Evolutionary conservation across 2,329 filamentous ascomycete genomes (phyloP).

Genomic region (Phyllosticta citribraziliensis): DNA sequence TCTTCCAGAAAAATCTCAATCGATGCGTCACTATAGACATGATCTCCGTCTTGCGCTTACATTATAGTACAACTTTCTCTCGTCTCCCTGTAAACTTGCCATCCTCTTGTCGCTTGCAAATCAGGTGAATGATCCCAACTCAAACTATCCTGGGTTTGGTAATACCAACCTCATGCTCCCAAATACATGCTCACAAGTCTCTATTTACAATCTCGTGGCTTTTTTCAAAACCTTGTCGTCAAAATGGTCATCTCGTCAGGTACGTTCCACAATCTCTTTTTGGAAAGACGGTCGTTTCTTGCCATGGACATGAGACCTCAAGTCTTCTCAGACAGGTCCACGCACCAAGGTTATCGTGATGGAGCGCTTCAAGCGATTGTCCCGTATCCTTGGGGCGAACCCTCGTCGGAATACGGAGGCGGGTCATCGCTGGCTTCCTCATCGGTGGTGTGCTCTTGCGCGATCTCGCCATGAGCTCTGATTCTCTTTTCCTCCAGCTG

Average conservation of each 20-base stretch:
- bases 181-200: not conserved
- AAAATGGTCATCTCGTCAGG: not conserved
- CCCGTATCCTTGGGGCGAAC: not conserved
- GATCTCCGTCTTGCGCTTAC: no score
- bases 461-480: not conserved
- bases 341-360: not conserved
- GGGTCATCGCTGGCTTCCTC: not conserved
- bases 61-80: no score
- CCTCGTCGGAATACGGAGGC: not conserved
- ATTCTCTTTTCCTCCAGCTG: conserved; percentile 55
- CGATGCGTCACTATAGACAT: no score
- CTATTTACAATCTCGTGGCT: not conserved
- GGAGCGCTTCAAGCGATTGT: not conserved
- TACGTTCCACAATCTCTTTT: not conserved
- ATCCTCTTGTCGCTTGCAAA: not conserved
- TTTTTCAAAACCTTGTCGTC: not conserved
- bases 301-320: not conserved
- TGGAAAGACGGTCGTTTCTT: not conserved
- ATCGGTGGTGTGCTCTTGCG: not conserved
- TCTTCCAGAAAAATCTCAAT: no score
- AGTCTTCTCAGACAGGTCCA: not conserved
- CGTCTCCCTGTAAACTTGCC: no score
- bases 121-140: no score
- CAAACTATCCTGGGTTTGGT: not conserved
- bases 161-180: not conserved